Evolutionary conservation across 2,329 filamentous ascomycete genomes (phyloP).

Genomic region (Epichloe sp.): DNA sequence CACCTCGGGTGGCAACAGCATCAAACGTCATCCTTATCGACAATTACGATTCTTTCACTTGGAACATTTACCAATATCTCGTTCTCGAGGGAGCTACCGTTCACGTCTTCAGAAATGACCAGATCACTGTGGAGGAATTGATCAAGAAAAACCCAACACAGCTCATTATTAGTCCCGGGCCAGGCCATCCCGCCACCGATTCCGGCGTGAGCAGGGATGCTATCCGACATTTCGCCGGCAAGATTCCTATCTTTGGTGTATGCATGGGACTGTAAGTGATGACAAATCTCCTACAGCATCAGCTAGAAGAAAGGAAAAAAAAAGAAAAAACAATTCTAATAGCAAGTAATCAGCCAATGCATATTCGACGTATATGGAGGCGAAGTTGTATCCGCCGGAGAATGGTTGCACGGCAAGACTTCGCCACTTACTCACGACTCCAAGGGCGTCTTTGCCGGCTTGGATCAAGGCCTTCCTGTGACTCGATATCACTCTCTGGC

Average conservation of each 20-base stretch:
- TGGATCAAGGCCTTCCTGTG: conserved; percentile 70
- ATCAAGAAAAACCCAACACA: conserved; percentile 79
- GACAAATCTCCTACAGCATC: neutral
- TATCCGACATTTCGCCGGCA: conserved; percentile 82
- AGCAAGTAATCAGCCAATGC: conserved; percentile 52
- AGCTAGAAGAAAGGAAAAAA: too few relatives aligned
- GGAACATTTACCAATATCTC: conserved; percentile 98
- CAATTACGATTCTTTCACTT: conserved; percentile 99
- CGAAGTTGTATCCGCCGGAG: conserved; percentile 79
- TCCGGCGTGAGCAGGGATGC: conserved; percentile 88
- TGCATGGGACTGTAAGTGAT: conserved; percentile 83
- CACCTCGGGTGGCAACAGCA: conserved; percentile 60
- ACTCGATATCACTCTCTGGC: conserved; percentile 95
- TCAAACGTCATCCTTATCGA: conserved; percentile 91
- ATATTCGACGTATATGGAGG: conserved; percentile 92
- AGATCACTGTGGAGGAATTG: conserved; percentile 74
- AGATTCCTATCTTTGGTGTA: conserved; percentile 91
- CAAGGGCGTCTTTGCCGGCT: conserved; percentile 80
- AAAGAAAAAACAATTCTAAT: neutral
- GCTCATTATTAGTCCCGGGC: conserved; percentile 86
- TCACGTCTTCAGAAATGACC: conserved; percentile 83
- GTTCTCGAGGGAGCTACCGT: conserved; percentile 90
- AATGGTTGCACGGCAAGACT: conserved; percentile 96
- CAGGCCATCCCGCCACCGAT: conserved; percentile 82
- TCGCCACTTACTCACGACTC: conserved; percentile 79